phyloP scores from a whole-genome alignment of 2,329 filamentous ascomycete genomes.

The Clarireedia hainanense region DNA sequence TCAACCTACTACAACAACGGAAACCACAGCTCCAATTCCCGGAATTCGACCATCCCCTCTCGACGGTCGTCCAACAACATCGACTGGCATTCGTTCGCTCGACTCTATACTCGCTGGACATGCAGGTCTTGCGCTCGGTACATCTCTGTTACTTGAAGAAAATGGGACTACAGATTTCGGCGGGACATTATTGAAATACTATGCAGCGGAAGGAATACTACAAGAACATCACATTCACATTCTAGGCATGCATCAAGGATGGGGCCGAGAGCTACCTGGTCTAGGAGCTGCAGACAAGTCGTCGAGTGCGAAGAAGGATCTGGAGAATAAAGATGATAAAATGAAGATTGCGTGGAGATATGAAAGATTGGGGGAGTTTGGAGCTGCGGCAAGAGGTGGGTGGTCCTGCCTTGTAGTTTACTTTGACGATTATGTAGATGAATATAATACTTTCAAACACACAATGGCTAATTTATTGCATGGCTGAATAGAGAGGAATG shows the following conservation, averaged over 20 bases:
- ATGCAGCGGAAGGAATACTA: constrained; percentile 84
- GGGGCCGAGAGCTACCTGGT: constrained; percentile 78
- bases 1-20: background rate
- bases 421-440: constrained; percentile 23
- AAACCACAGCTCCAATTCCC: constrained; percentile 28
- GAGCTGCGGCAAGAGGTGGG: constrained; percentile 41
- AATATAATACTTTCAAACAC: constrained; percentile 11
- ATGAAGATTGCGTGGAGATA: constrained; percentile 99
- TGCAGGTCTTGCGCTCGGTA: constrained; percentile 74
- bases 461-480: constrained; percentile 11
- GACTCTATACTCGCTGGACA: constrained; percentile 83
- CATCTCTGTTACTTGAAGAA: constrained; percentile 74
- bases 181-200: constrained; percentile 76
- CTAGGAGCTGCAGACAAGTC: constrained; percentile 40
- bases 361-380: constrained; percentile 70
- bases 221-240: constrained; percentile 88
- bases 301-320: constrained; percentile 29
- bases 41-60: constrained; percentile 78
- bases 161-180: constrained; percentile 91
- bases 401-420: constrained; percentile 42
- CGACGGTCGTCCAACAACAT: constrained; percentile 81
- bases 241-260: constrained; percentile 69
- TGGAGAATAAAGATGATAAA: constrained; percentile 49
- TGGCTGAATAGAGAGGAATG: constrained; percentile 19
- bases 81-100: constrained; percentile 80